A percentile compares a stretch with the other conserved stretches of the same genome.
Conservation (phyloP, 1,139 yeast genomes). For the Debaryomycetaceae sp. region DNA sequence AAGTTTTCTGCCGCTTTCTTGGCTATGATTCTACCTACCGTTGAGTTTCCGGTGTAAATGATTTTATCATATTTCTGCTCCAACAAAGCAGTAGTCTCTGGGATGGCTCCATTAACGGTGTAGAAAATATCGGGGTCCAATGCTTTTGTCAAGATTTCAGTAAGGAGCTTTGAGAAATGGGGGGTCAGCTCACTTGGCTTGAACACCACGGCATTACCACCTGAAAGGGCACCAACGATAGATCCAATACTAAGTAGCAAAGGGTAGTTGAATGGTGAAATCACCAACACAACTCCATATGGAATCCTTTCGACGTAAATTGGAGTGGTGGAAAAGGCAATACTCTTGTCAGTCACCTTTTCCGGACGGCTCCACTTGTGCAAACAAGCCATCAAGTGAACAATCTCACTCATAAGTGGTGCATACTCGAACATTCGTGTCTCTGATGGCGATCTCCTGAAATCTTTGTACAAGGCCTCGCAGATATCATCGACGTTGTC, state of each 20-base stretch:
- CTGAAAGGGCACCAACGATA: conserved; percentile 77
- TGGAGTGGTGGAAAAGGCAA: conserved; percentile 42
- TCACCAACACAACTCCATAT: conserved; percentile 69
- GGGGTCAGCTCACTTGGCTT: conserved; percentile 82
- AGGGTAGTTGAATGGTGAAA: conserved; percentile 90
- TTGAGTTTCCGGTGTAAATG: conserved; percentile 78
- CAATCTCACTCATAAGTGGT: conserved; percentile 52
- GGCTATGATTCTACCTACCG: conserved; percentile 76
- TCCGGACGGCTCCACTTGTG: conserved; percentile 61
- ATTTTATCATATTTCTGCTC: conserved; percentile 75
- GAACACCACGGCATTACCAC: conserved; percentile 78
- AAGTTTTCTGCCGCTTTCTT: conserved; percentile 78
- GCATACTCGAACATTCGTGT: conserved; percentile 56
- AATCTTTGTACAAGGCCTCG: conserved; percentile 62
- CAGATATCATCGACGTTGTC: conserved; percentile 57
- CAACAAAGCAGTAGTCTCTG: conserved; percentile 66
- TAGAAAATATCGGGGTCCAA: conserved; percentile 55
- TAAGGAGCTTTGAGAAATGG: conserved; percentile 52
- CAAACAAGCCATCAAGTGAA: conserved; percentile 57
- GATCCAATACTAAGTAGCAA: conserved; percentile 62
- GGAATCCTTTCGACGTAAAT: conserved; percentile 64
- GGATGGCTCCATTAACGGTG: conserved; percentile 70
- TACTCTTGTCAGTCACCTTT: conserved; percentile 41
- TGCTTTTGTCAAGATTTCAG: conserved; percentile 51
- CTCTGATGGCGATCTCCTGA: conserved; percentile 62